These are phyloP conservation scores for Kewa caespitosa DNA, from an alignment of 179 eudicot species.

Conservation along the genomic window DNA sequence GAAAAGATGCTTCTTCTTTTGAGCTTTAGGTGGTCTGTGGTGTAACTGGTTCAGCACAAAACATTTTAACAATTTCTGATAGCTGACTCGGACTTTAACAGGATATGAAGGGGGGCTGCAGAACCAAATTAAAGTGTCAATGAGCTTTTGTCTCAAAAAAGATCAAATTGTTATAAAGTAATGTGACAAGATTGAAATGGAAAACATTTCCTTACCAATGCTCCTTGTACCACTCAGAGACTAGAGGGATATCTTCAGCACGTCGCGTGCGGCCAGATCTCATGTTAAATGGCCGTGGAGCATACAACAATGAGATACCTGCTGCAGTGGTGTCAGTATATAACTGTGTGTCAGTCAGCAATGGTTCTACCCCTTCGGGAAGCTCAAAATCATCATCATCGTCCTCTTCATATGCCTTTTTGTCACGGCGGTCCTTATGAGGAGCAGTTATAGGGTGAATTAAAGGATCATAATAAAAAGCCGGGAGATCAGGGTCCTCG, in stretches of 20 bases:
- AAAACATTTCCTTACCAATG: conserved; percentile 65
- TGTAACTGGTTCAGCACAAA: conserved; percentile 94
- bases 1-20: conserved; percentile 94
- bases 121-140: background rate
- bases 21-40: conserved; percentile 98
- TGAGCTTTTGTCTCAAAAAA: background rate
- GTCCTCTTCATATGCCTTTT: conserved; percentile 60
- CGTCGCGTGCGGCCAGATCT: conserved; percentile 95
- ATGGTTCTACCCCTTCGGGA: conserved; percentile 91
- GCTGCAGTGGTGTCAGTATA: conserved; percentile 99
- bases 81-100: conserved; percentile 97
- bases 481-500: conserved; percentile 98
- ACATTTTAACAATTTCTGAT: conserved; percentile 90
- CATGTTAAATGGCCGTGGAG: conserved; percentile 96
- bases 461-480: conserved; percentile 93
- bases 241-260: conserved; percentile 97
- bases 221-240: conserved; percentile 98
- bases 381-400: conserved; percentile 81
- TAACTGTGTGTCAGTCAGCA: conserved; percentile 61
- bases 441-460: conserved; percentile 81
- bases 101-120: conserved; percentile 98
- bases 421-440: conserved; percentile 71
- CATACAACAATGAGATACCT: conserved; percentile 85
- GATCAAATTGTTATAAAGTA: background rate
- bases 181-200: background rate